Base-by-base conservation (phyloP, 164 flowering plant genomes). In the Litsea cubeba region DNA sequence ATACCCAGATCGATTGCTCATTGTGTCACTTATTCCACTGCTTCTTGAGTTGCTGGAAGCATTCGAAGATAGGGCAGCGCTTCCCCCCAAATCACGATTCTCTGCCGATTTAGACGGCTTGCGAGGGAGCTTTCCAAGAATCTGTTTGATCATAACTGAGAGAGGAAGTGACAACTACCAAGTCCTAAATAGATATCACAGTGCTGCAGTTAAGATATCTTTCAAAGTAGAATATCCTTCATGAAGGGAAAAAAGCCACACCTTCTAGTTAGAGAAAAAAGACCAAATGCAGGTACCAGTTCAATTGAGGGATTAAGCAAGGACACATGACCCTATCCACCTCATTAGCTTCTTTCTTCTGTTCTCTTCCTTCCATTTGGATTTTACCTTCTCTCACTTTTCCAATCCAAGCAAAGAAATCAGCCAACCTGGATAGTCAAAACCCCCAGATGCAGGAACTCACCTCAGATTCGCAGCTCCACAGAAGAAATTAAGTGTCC, bases 61-160 rank as follows among this genome's bases (percentile, higher is more conserved):
- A 79, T 80, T 70, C 70, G 63, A 73, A 57, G 78, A 69, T 8
- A 76, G 66, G 51, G 50, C 69, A 58, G 83, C 66, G 22, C 49
- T 62, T 12, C 72, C 80, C 51, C 78, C 79, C 15, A 57, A 51
- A 3, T 85, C 82, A 17, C 77, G 81, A 72, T 74, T 81, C 30
- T 81, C 85, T 51, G 76, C 72, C 11, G 90, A 83, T 76, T 84
- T 89, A 0, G 88, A 88, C 2, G 86, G 83, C 82, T 86, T 89
- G 58, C 83, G 84, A 25, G 90, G 88, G 71, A 88, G 87, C 84
- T 76, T 89, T 70, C 85, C 84, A 10, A 89, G 75, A 74, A 89
- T 83, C 77, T 87, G 88, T 70, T 85, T 89, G 75, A 89, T 82
- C 92, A 87, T 87, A 72, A 66, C 54, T 77, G 73, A 60, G 26